Conservation (phyloP, 371 early-diverging fungal species). For the Chytridium lagenaria region DNA sequence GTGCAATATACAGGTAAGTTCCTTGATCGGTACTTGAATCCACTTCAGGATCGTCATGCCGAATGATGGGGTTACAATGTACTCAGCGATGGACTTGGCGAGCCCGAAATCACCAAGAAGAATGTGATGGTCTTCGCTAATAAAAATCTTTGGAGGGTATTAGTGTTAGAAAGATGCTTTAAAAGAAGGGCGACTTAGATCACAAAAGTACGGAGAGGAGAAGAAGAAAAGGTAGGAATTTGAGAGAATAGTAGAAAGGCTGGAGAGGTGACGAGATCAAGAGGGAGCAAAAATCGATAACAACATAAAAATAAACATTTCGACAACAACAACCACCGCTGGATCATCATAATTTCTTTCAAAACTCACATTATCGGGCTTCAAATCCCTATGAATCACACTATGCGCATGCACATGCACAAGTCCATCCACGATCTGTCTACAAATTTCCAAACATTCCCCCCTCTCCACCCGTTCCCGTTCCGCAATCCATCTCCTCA, state of each 20-base stretch:
- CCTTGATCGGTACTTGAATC: conserved; percentile 20
- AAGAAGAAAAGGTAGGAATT: too few relatives aligned
- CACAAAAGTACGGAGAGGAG: too few relatives aligned
- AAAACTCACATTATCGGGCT: conserved; percentile 74
- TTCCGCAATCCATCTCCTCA: conserved; percentile 17
- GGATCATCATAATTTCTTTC: too few relatives aligned
- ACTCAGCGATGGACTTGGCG: conserved; percentile 45
- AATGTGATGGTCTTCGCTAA: conserved; percentile 37
- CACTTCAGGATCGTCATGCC: conserved; percentile 18
- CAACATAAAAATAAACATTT: not conserved
- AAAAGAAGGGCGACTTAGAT: too few relatives aligned
- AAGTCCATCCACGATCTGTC: conserved; percentile 42
- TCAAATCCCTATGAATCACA: conserved; percentile 76
- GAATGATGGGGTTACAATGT: conserved; percentile 24
- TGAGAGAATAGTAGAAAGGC: too few relatives aligned
- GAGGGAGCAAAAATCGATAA: not conserved
- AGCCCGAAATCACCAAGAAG: conserved; percentile 52
- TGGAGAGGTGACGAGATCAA: not conserved
- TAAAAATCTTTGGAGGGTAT: conserved; percentile 34
- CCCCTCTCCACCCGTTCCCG: conserved; percentile 21
- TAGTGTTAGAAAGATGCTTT: not conserved
- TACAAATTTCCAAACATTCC: conserved; percentile 30
- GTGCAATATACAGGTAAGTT: conserved; percentile 38
- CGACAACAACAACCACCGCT: too few relatives aligned
- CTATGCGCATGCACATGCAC: conserved; percentile 41